A percentile compares a stretch with the other conserved stretches of the same genome.
These are phyloP conservation scores for Fimicolochytrium jonesii DNA, from an alignment of 192 early-diverging fungal genomes.

Conservation along the genomic window DNA sequence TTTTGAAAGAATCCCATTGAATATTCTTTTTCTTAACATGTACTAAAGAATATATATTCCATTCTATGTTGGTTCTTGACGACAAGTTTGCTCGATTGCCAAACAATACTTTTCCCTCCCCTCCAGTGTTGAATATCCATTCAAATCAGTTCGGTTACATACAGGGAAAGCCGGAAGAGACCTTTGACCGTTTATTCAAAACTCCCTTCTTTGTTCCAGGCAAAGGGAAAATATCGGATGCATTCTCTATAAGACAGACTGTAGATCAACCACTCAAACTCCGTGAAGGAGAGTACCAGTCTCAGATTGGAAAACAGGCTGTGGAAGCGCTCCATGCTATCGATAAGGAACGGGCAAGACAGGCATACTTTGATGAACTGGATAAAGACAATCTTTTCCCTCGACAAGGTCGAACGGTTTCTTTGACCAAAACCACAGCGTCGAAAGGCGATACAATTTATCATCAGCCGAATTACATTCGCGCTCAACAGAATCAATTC, in stretches of 20 bases:
- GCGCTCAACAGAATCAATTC: neutral
- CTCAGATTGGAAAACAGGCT: neutral
- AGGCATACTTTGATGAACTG: constrained; percentile 12
- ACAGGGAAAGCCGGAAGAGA: neutral
- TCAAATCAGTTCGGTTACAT: neutral
- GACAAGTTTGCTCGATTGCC: too few relatives aligned
- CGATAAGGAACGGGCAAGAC: constrained; percentile 5
- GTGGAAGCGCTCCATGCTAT: neutral
- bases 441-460: neutral
- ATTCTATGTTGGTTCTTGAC: too few relatives aligned
- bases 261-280: neutral
- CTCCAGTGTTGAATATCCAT: neutral
- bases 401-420: neutral
- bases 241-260: neutral
- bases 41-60: too few relatives aligned
- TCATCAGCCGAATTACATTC: neutral
- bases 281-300: neutral
- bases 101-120: too few relatives aligned
- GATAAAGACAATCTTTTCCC: neutral
- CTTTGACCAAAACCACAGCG: too few relatives aligned
- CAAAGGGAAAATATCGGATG: neutral
- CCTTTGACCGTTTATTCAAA: neutral
- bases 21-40: too few relatives aligned
- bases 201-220: neutral
- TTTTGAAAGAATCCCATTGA: too few relatives aligned